phyloP scores from a whole-genome alignment of 371 early-diverging fungal species.

The Fennellomyces sp. region DNA sequence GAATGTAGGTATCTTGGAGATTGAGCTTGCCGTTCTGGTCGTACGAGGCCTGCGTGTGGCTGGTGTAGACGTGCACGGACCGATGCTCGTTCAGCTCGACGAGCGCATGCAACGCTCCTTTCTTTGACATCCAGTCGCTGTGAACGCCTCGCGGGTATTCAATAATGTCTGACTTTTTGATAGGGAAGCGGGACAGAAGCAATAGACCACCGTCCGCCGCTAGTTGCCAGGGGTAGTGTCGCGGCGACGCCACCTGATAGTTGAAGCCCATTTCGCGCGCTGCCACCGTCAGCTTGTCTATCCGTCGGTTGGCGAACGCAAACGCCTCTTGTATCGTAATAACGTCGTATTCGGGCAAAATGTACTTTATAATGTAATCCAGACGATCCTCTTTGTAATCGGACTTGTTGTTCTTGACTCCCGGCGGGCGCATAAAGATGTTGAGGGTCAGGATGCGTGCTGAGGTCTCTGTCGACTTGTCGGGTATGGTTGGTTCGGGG shows the following conservation, averaged over 20 bases:
- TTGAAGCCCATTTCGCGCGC: constrained; percentile 72
- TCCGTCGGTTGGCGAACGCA: constrained; percentile 68
- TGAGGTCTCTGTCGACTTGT: constrained; percentile 21
- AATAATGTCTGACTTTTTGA: constrained; percentile 54
- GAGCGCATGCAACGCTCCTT: constrained; percentile 82
- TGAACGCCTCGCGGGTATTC: constrained; percentile 72
- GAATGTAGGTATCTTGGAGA: constrained; percentile 53
- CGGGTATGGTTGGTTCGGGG: constrained; percentile 27
- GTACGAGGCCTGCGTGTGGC: constrained; percentile 84
- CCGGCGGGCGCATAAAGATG: constrained; percentile 86
- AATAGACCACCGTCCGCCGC: constrained; percentile 83
- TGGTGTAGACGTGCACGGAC: constrained; percentile 76
- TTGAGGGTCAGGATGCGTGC: constrained; percentile 78
- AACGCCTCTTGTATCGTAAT: constrained; percentile 86
- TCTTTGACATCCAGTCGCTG: constrained; percentile 74
- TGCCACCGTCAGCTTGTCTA: constrained; percentile 50
- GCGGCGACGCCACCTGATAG: constrained; percentile 55
- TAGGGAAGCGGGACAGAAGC: constrained; percentile 73
- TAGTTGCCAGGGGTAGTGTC: constrained; percentile 62
- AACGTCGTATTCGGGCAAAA: constrained; percentile 75
- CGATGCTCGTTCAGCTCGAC: constrained; percentile 50
- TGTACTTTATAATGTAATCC: constrained; percentile 60
- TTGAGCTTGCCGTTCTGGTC: constrained; percentile 39
- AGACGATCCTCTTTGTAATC: constrained; percentile 82
- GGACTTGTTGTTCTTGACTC: constrained; percentile 68